Conservation (phyloP, 2,329 filamentous ascomycete genomes). For the Arachnopeziza araneosa region DNA sequence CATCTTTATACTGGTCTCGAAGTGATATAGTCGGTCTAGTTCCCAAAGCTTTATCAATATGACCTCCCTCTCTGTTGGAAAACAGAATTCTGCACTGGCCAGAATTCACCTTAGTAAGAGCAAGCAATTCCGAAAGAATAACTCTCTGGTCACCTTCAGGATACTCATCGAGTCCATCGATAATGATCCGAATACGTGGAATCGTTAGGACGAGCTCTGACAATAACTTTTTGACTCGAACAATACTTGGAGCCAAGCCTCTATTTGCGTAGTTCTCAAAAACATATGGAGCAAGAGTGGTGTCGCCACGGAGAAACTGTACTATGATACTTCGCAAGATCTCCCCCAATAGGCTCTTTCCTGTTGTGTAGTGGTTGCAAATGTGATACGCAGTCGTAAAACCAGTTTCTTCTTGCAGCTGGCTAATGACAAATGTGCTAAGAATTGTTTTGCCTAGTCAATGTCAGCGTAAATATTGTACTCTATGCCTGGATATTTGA, state of each 20-base stretch:
- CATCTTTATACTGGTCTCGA: slow-evolving; percentile 1
- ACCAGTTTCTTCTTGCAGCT: slow-evolving; percentile 1
- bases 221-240: neutral
- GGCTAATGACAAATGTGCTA: slow-evolving; percentile 5
- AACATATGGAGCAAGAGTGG: slow-evolving; percentile 1
- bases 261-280: slow-evolving; percentile 9
- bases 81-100: slow-evolving; percentile 9
- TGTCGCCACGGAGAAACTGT: slow-evolving; percentile 3
- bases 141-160: slow-evolving; percentile 1
- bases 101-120: neutral
- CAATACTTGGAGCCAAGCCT: neutral
- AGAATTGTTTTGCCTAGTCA: slow-evolving; percentile 10
- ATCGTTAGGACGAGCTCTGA: slow-evolving; percentile 4
- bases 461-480: neutral
- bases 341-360: slow-evolving; percentile 5
- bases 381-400: slow-evolving; percentile 7
- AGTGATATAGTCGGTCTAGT: slow-evolving; percentile 8
- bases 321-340: slow-evolving; percentile 7
- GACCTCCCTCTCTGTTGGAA: slow-evolving; percentile 9
- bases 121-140: slow-evolving; percentile 4
- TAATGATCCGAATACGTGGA: slow-evolving; percentile 1
- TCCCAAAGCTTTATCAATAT: slow-evolving; percentile 3
- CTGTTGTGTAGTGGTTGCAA: slow-evolving; percentile 9
- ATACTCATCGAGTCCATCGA: slow-evolving; percentile 15
- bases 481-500: neutral